Evolutionary conservation across 192 early-diverging fungal species (phyloP), one percentile per base, ranked within the genome.

Genomic region (Haplosporangium gracile): DNA sequence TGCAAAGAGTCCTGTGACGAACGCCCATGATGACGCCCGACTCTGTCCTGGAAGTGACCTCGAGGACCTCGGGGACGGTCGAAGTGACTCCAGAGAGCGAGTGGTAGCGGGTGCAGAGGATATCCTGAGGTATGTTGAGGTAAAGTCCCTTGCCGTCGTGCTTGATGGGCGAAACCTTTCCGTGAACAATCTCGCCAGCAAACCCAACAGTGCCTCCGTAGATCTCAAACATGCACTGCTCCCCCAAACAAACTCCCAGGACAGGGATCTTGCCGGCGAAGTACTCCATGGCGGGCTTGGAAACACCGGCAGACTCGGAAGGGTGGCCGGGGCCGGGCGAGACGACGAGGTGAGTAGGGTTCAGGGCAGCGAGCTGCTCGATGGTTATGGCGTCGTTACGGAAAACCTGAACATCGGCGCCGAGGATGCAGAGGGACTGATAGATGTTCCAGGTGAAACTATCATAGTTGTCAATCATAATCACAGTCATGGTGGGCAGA

Each of bases 371-470:
- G 69, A 97, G 92, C 53, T 97, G 92, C 36, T 96, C 95, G 53
- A 99, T 81, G 0, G 97, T 96, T 76, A 97, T 95, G 79, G 97
- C 92, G 88, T 99, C 98, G 88, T 99, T 99, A 43, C 99, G 93
- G 85, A 91, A 96, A 60, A 99, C 99, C 49, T 90, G 89, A 32
- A 99, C 98, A 60, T 98, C 88, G 3, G 98, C 98, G 22, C 98
- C 98, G 24, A 97, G 93, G 80, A 95, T 92, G 70, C 93, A 93
- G 22, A 99, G 92, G 74, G 95, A 98, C 91, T 99, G 98, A 90
- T 98, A 99, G 43, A 99, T 92, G 89, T 99, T 99, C 93, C 97
- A 99, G 38, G 98, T 99, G 83, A 99, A 99, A 79, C 94, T 96
- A 91, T 99, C 99, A 93, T 98, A 99, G 82, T 98, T 98, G 91